Base-by-base conservation (phyloP, 140 eudicot genomes). In the Flaveria floridana region DNA sequence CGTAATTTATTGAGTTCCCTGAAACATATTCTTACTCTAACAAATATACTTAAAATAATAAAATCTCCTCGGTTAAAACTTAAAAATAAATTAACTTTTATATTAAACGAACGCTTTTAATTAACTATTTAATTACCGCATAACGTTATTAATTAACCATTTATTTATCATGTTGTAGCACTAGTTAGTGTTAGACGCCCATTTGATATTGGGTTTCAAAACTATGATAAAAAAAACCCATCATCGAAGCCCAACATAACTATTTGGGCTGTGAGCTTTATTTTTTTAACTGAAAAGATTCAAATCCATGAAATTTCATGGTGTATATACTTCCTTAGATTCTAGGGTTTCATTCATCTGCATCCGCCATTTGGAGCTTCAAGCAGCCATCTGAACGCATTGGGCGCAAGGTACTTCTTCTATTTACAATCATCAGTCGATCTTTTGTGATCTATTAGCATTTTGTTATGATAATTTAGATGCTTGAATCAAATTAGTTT, bases 291-390 rank as follows among this genome's bases (percentile, higher is more conserved):
- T 6, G 5, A 39, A 42, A 8, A n/a, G 4, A 39, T 12, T 39
- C 12, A 3, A 47, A 12, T 14, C 39, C 39, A 20, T 37, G n/a
- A n/a, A n/a, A 72, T 56, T 34, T 34, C 41, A 5, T 34, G 41
- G 7, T 4, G 1, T 4, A 34, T 34, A 56, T 57, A 25, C 46
- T 39, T 68, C 0, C 55, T 28, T 20, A 1, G 10, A 16, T 37
- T 73, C 57, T 73, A 57, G 69, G 77, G 77, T 73, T 73, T 58
- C 69, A 20, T 15, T 9, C 77, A 6, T 44, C 21, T 6, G 25
- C 69, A n/a, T 58, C 14, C 7, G 50, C 16, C 41, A n/a, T n/a
- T 73, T 41, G 69, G 8, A 73, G 58, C 57, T 57, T 72, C 68
- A 39, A 72, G 21, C n/a, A 72, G n/a, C 34, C 34, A 64, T n/a